Evolutionary conservation across 192 early-diverging fungal genomes (phyloP).

Genomic region (Backusella circina): DNA sequence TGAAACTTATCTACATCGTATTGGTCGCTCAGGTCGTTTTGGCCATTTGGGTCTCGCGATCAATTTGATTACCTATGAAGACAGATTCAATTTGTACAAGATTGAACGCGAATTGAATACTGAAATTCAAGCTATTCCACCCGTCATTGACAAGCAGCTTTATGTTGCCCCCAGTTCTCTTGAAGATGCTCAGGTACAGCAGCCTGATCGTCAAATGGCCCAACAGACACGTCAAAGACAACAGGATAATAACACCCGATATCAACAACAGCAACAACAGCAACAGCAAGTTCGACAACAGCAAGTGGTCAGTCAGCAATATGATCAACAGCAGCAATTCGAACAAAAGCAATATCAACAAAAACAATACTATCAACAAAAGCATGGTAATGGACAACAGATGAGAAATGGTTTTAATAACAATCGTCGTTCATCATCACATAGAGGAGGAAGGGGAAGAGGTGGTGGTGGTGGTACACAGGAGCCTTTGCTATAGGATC

Average conservation of each 20-base stretch:
- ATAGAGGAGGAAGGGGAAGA: background rate
- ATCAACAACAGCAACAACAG: constrained; percentile 32
- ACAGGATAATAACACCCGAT: constrained; percentile 36
- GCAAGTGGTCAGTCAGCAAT: constrained; percentile 20
- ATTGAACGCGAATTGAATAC: constrained; percentile 99
- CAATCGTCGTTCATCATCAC: background rate
- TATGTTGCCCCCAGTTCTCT: constrained; percentile 79
- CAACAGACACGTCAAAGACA: constrained; percentile 36
- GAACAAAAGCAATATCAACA: constrained; percentile 14
- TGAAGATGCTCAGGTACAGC: constrained; percentile 60
- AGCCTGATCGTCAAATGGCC: constrained; percentile 39
- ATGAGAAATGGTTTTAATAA: background rate
- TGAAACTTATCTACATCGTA: constrained; percentile 98
- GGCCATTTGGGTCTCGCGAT: constrained; percentile 96
- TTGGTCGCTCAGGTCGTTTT: constrained; percentile 96
- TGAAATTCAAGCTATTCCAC: constrained; percentile 97
- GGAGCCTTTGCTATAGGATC: background rate
- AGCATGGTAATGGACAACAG: background rate
- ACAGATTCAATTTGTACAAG: constrained; percentile 95
- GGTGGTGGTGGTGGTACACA: background rate
- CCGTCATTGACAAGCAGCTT: constrained; percentile 91
- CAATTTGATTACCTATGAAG: constrained; percentile 98
- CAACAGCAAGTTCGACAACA: background rate
- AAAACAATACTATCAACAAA: background rate
- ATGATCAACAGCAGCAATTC: constrained; percentile 26